Conservation (phyloP, 1,284 basidiomycete species). For the Abortiporus biennis region DNA sequence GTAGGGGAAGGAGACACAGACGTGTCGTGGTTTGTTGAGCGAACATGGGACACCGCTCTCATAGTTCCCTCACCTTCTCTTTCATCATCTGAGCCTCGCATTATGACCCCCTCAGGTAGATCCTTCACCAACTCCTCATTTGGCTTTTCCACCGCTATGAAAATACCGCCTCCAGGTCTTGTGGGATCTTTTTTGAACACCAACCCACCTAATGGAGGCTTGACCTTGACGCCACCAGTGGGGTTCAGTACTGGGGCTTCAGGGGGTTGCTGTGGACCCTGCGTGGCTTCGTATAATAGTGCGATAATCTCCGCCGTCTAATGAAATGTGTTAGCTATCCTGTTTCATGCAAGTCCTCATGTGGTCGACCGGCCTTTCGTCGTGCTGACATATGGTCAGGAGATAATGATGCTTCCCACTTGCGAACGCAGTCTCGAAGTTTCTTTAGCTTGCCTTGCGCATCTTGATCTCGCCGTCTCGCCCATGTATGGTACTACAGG, state of each 20-base stretch:
- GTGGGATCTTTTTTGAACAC: conserved; percentile 71
- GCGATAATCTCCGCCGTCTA: conserved; percentile 92
- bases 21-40: conserved; percentile 18
- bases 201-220: conserved; percentile 47
- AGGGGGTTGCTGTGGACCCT: conserved; percentile 55
- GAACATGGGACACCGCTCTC: conserved; percentile 20
- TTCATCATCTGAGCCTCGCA: conserved; percentile 42
- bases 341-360: conserved; percentile 13
- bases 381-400: conserved; percentile 89
- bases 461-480: conserved; percentile 69
- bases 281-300: conserved; percentile 86
- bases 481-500: conserved; percentile 86
- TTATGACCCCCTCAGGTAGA: conserved; percentile 58
- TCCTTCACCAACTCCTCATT: conserved; percentile 45
- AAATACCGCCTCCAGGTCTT: conserved; percentile 81
- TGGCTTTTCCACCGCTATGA: conserved; percentile 58
- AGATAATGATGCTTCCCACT: conserved; percentile 78
- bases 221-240: conserved; percentile 62
- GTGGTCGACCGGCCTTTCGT: conserved; percentile 59
- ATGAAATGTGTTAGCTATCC: conserved; percentile 22
- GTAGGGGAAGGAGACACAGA: conserved; percentile 23
- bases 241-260: conserved; percentile 66
- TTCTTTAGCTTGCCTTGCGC: conserved; percentile 73
- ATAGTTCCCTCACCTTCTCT: conserved; percentile 45
- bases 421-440: conserved; percentile 74